Percentiles rank a stretch among this genome's conserved stretches.
Conservation (phyloP, 805 yeast species). For the Cyberlindnera xylosilytica region DNA sequence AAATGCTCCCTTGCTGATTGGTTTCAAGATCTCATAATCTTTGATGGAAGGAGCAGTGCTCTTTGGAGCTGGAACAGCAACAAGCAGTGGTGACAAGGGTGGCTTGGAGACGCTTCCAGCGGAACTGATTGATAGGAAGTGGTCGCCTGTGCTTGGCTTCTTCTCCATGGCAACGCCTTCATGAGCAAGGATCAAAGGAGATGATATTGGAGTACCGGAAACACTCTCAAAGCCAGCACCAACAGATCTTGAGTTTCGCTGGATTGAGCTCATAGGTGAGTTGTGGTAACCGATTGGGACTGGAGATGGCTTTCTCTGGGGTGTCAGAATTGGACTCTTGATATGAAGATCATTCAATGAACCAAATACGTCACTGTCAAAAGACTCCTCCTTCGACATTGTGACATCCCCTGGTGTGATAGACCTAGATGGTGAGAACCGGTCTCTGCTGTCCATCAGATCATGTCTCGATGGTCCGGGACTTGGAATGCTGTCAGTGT, state of each 20-base stretch:
- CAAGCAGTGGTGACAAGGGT: constrained; percentile 77
- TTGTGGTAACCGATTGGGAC: constrained; percentile 25
- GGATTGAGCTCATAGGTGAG: constrained; percentile 60
- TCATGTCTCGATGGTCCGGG: constrained; percentile 14
- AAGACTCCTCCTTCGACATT: constrained; percentile 11
- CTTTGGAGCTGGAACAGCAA: constrained; percentile 55
- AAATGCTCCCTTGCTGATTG: constrained; percentile 96
- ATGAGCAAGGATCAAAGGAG: constrained; percentile 52
- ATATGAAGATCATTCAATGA: constrained; percentile 26
- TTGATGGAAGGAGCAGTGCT: constrained; percentile 66
- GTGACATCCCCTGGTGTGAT: constrained; percentile 45
- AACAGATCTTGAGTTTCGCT: constrained; percentile 39
- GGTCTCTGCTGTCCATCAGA: constrained; percentile 15
- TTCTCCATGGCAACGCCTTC: constrained; percentile 35
- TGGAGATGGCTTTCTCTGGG: constrained; percentile 28
- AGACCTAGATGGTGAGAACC: constrained; percentile 32
- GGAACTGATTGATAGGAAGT: constrained; percentile 25
- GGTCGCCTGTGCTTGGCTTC: constrained; percentile 24
- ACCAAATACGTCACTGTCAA: constrained; percentile 16
- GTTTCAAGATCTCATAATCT: constrained; percentile 88
- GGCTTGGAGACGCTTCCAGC: constrained; percentile 39
- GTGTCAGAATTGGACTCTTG: constrained; percentile 31
- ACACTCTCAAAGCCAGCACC: constrained; percentile 20
- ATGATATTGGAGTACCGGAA: constrained; percentile 46
- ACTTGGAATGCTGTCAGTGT: constrained; percentile 40